Evolutionary conservation across 192 early-diverging fungal genomes (phyloP), one percentile per base, ranked within the genome.

Genomic region (Umbelopsis sp.): DNA sequence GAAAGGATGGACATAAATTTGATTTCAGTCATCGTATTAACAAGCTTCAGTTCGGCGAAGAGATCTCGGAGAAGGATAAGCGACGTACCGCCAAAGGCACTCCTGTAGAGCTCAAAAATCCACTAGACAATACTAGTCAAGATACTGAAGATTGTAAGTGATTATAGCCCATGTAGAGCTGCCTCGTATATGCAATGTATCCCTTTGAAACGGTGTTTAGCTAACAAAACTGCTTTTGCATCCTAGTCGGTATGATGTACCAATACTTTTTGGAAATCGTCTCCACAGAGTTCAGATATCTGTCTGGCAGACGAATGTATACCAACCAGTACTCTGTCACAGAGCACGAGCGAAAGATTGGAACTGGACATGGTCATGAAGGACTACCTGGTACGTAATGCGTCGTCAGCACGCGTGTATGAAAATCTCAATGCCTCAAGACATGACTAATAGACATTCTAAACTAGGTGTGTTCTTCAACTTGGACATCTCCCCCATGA

Each of bases 311-410:
- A 10, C 83, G 79, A n/a, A 78, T 94, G 18, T 83, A 82, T 71
- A 95, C 96, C 4, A 99, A 99, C 80, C 95, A 99, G 79, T 98
- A 94, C 74, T 94, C 96, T 22, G 93, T 91, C 9, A 99, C 95
- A 2, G 93, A 97, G 79, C 90, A 93, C 79, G 89, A 92, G 69
- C 81, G 89, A 22, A 82, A 84, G 49, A 64, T 93, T 15, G 70
- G 46, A 12, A 61, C 55, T 37, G 33, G 55, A 18, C 70, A 64
- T 16, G 67, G 58, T 4, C 13, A 16, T 10, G 67, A 35, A 18
- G 78, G 74, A 15, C 27, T 80, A 3, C 78, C 78, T 35, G 78
- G 78, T 67, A 49, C 55, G 55, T 61, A 71, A 37, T 18, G 45
- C 0, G 18, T 50, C 64, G 33, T 49, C 23, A 48, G 16, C 11